phyloP scores from a whole-genome alignment of 352 stramenopile species.

The Sclerospora graminicola region DNA sequence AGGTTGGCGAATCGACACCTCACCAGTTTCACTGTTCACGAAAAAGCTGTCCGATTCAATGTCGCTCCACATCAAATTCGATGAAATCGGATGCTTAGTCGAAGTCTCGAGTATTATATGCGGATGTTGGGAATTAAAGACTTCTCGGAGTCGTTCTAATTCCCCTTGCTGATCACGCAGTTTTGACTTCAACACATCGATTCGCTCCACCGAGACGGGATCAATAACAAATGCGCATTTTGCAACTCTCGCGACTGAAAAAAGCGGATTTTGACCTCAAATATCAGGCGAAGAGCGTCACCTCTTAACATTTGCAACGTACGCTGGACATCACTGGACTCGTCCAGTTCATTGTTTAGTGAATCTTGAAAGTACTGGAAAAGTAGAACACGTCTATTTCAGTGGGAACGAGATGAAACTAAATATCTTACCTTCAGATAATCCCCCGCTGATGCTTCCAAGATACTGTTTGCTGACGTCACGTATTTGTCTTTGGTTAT shows the following conservation, averaged over 20 bases:
- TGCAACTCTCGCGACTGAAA: not conserved
- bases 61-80: not conserved
- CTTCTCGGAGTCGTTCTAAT: not conserved
- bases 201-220: constrained; percentile 7
- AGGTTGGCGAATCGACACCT: not conserved
- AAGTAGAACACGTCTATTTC: not conserved
- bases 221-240: constrained; percentile 12
- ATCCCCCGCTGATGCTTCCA: not conserved
- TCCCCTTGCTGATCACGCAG: constrained; percentile 6
- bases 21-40: not conserved
- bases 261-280: constrained; percentile 6
- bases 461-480: constrained; percentile 6
- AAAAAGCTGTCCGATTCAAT: not conserved
- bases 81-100: not conserved
- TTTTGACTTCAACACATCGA: constrained; percentile 10
- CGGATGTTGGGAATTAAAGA: not conserved
- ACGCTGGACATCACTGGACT: constrained; percentile 1
- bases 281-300: not conserved
- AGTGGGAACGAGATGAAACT: not conserved
- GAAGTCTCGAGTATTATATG: not conserved
- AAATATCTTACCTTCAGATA: constrained; percentile 7
- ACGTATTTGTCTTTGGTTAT: constrained; percentile 7
- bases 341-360: constrained; percentile 3
- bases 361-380: constrained; percentile 13
- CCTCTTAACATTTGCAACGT: not conserved